Evolutionary conservation across 257 asterid genomes (phyloP).

Genomic region (Salvia miltiorrhiza): DNA sequence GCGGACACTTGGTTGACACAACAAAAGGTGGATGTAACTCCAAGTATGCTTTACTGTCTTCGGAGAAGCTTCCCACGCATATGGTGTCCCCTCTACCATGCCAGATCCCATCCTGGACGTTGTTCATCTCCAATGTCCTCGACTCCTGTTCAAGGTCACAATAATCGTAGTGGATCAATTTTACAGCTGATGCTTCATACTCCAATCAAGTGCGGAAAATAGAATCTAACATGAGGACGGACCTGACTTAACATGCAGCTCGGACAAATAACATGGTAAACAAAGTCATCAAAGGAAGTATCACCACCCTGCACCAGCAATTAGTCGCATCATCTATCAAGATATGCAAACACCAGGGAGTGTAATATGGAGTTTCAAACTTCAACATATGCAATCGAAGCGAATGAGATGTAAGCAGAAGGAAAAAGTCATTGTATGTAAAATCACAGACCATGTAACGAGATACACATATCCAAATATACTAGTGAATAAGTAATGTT

Average conservation of each 20-base stretch:
- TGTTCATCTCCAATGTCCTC: slow-evolving; percentile 94
- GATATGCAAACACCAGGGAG: slow-evolving; percentile 4
- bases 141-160: slow-evolving; percentile 63
- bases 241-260: slow-evolving; percentile 95
- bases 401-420: background rate
- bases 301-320: slow-evolving; percentile 62
- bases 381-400: background rate
- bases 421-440: background rate
- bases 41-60: slow-evolving; percentile 28
- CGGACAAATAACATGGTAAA: slow-evolving; percentile 83
- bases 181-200: background rate
- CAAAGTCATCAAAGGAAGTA: slow-evolving; percentile 66
- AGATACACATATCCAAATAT: too few relatives aligned
- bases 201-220: background rate
- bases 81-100: slow-evolving; percentile 95
- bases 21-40: slow-evolving; percentile 41
- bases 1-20: slow-evolving; percentile 48
- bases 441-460: background rate
- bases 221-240: slow-evolving; percentile 17
- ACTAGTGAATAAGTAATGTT: background rate
- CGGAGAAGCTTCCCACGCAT: slow-evolving; percentile 66
- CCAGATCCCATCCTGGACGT: slow-evolving; percentile 92
- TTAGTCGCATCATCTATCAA: slow-evolving; percentile 4
- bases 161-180: background rate
- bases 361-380: background rate